A percentile compares a stretch with the other conserved stretches of the same genome.
These are phyloP conservation scores for Venturiaceae sp. DNA, from an alignment of 2,329 filamentous ascomycete species.

Conservation along the genomic window DNA sequence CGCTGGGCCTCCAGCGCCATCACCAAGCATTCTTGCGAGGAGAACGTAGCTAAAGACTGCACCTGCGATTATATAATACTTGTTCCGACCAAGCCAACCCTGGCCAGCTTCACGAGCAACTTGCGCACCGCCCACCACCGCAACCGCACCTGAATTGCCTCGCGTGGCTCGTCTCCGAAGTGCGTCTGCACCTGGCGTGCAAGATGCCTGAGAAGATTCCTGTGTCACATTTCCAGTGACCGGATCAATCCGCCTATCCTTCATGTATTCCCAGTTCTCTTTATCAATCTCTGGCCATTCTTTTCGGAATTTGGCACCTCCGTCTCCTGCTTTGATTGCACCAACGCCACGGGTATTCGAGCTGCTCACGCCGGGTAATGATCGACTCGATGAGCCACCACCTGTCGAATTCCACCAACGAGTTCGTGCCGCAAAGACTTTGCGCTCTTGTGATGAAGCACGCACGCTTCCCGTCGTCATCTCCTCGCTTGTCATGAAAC, in stretches of 20 bases:
- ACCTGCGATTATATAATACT: slow-evolving; percentile 60
- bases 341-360: slow-evolving; percentile 41
- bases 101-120: slow-evolving; percentile 67
- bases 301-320: slow-evolving; percentile 76
- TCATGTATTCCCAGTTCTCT: slow-evolving; percentile 91
- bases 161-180: slow-evolving; percentile 53
- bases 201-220: slow-evolving; percentile 34
- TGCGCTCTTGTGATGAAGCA: slow-evolving; percentile 66
- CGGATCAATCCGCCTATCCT: slow-evolving; percentile 67
- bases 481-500: slow-evolving; percentile 98
- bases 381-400: slow-evolving; percentile 57
- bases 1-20: neutral
- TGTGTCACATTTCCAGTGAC: slow-evolving; percentile 60
- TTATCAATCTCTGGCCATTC: slow-evolving; percentile 87
- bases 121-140: slow-evolving; percentile 70
- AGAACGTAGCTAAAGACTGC: slow-evolving; percentile 75
- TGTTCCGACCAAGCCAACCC: slow-evolving; percentile 74
- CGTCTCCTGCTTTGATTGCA: slow-evolving; percentile 79
- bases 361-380: slow-evolving; percentile 33
- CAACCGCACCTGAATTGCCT: slow-evolving; percentile 39
- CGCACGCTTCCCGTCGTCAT: slow-evolving; percentile 92
- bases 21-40: slow-evolving; percentile 52
- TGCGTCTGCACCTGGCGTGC: slow-evolving; percentile 52
- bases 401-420: slow-evolving; percentile 97
- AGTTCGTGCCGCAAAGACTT: slow-evolving; percentile 64